phyloP scores from a whole-genome alignment of 2,329 filamentous ascomycete species.

The Alternaria triticina region DNA sequence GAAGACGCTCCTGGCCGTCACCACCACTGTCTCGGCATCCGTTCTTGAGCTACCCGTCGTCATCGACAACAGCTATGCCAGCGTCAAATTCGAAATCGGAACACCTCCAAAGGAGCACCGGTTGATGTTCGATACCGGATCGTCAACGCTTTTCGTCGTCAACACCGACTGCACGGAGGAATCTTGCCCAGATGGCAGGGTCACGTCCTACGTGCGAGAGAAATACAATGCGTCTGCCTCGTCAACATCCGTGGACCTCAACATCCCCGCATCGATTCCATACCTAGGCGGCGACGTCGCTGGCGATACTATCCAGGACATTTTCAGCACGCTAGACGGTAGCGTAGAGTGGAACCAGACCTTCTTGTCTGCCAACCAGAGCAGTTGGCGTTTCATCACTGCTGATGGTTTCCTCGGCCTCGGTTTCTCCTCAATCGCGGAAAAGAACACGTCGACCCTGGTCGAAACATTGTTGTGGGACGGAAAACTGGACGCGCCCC shows the following conservation, averaged over 20 bases:
- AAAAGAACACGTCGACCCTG: constrained; percentile 13
- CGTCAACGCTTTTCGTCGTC: constrained; percentile 17
- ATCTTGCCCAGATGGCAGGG: constrained; percentile 14
- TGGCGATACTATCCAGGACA: constrained; percentile 14
- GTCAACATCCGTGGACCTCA: constrained; percentile 13
- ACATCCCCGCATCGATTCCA: constrained; percentile 5
- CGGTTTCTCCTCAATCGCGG: constrained; percentile 26
- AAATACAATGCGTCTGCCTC: constrained; percentile 20
- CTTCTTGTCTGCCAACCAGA: constrained; percentile 22
- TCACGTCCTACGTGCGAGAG: constrained; percentile 9
- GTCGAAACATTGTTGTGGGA: constrained; percentile 27
- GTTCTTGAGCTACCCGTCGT: constrained; percentile 21
- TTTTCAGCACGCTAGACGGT: constrained; percentile 10
- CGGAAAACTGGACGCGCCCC: constrained; percentile 15
- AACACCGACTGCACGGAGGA: constrained; percentile 18
- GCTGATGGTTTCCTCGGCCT: constrained; percentile 27
- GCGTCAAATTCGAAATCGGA: constrained; percentile 7
- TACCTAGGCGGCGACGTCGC: constrained; percentile 22
- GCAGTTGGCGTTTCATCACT: constrained; percentile 24
- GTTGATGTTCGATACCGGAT: constrained; percentile 26
- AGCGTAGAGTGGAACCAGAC: constrained; percentile 26
- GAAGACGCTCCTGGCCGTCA: neutral
- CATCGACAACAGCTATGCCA: constrained; percentile 12
- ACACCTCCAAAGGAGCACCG: constrained; percentile 21
- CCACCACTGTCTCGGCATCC: constrained; percentile 13